A percentile compares a stretch with the other conserved stretches of the same genome.
Conservation (phyloP, 2,329 filamentous ascomycete species). For the Zymoseptoria ardabiliae region DNA sequence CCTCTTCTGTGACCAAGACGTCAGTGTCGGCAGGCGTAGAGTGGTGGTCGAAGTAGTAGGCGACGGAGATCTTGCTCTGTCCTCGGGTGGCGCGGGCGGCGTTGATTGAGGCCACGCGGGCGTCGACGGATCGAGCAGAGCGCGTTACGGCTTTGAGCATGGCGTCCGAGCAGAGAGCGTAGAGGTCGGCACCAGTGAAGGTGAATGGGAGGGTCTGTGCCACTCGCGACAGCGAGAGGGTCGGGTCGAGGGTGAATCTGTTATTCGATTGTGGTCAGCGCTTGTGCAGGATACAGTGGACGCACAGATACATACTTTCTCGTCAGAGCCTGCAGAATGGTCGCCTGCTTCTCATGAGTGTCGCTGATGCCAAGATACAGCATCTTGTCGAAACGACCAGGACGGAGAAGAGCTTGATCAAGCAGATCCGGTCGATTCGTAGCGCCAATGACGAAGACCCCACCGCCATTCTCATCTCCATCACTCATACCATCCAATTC, state of each 20-base stretch:
- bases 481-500: conserved; percentile 98
- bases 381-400: conserved; percentile 96
- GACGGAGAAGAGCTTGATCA: conserved; percentile 80
- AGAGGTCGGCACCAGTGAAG: conserved; percentile 95
- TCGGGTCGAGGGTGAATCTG: conserved; percentile 77
- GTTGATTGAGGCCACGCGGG: conserved; percentile 69
- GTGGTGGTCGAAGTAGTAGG: conserved; percentile 92
- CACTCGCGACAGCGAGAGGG: conserved; percentile 66
- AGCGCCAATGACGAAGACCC: conserved; percentile 93
- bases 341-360: conserved; percentile 92
- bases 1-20: conserved; percentile 81
- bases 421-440: conserved; percentile 92
- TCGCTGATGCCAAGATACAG: conserved; percentile 93
- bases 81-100: conserved; percentile 27
- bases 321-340: conserved; percentile 87
- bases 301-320: conserved; percentile 61
- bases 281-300: background rate
- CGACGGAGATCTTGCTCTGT: conserved; percentile 58
- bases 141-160: conserved; percentile 98
- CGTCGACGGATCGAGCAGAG: conserved; percentile 74
- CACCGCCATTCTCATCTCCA: conserved; percentile 69
- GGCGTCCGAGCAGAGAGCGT: conserved; percentile 91
- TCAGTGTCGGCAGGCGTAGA: conserved; percentile 74
- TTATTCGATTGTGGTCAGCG: conserved; percentile 2
- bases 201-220: conserved; percentile 80